Evolutionary conservation across 2,329 filamentous ascomycete genomes (phyloP).

Genomic region (Colletotrichum spaethianum): DNA sequence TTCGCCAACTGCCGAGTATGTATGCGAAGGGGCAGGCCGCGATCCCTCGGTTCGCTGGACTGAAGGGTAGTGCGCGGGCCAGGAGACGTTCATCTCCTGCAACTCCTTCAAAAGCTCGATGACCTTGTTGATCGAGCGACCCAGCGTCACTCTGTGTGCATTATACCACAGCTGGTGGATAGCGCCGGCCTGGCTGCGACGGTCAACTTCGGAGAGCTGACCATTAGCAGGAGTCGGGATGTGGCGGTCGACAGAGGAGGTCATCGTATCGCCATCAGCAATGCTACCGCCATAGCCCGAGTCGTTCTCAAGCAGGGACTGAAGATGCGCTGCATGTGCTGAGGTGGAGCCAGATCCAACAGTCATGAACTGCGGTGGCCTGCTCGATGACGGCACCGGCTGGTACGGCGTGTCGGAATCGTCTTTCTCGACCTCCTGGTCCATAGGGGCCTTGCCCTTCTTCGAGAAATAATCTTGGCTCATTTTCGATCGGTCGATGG

Average conservation of each 20-base stretch:
- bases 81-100: slow-evolving; percentile 89
- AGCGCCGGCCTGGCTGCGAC: slow-evolving; percentile 78
- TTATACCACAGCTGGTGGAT: slow-evolving; percentile 97
- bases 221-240: slow-evolving; percentile 39
- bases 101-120: slow-evolving; percentile 87
- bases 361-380: slow-evolving; percentile 82
- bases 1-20: slow-evolving; percentile 72
- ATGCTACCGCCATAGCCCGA: slow-evolving; percentile 93
- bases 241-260: slow-evolving; percentile 45
- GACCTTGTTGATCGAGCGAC: slow-evolving; percentile 87
- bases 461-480: slow-evolving; percentile 71
- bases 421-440: slow-evolving; percentile 46
- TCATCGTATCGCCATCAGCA: slow-evolving; percentile 71
- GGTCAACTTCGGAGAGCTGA: slow-evolving; percentile 59
- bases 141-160: slow-evolving; percentile 88
- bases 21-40: slow-evolving; percentile 74
- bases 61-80: slow-evolving; percentile 96
- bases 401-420: slow-evolving; percentile 48
- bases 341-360: slow-evolving; percentile 87
- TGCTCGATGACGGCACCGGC: slow-evolving; percentile 46
- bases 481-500: slow-evolving; percentile 59
- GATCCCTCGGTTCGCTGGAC: slow-evolving; percentile 74
- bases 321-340: slow-evolving; percentile 84
- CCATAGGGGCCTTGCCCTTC: slow-evolving; percentile 66
- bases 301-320: slow-evolving; percentile 86